Conservation (phyloP, 495 filamentous ascomycete genomes). For the Lasiosphaeriaceae sp. region DNA sequence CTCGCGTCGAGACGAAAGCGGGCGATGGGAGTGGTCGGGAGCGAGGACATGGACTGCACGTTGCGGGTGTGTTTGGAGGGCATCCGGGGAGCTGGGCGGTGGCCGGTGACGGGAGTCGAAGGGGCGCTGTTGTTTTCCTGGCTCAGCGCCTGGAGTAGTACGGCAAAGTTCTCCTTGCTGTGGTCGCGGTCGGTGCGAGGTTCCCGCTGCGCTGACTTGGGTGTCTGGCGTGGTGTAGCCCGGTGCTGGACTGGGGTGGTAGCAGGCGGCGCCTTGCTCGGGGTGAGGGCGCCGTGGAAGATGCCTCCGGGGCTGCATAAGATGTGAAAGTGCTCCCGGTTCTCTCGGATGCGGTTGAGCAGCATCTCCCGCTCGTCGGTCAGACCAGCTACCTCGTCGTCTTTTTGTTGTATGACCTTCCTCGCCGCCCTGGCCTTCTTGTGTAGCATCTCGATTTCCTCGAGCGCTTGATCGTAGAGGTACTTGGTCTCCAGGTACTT, state of each 20-base stretch:
- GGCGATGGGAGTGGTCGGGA: constrained; percentile 68
- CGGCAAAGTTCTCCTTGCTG: constrained; percentile 59
- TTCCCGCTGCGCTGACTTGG: constrained; percentile 37
- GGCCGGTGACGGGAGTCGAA: constrained; percentile 52
- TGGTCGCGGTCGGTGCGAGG: constrained; percentile 36
- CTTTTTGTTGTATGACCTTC: constrained; percentile 62
- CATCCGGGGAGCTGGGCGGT: constrained; percentile 40
- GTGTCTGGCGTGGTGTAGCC: constrained; percentile 45
- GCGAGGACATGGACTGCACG: constrained; percentile 72
- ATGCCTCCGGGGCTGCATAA: constrained; percentile 56
- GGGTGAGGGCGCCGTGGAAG: constrained; percentile 51
- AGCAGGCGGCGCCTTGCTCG: constrained; percentile 44
- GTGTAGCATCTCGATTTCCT: constrained; percentile 59
- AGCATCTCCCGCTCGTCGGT: constrained; percentile 70
- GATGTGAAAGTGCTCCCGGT: constrained; percentile 74
- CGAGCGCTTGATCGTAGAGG: constrained; percentile 56
- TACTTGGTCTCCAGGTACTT: constrained; percentile 46
- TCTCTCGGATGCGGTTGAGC: constrained; percentile 79
- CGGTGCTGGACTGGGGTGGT: constrained; percentile 46
- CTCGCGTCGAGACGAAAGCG: constrained; percentile 39
- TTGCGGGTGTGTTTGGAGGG: constrained; percentile 60
- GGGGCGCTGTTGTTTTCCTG: constrained; percentile 67
- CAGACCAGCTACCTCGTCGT: constrained; percentile 62
- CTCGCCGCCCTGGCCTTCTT: constrained; percentile 68
- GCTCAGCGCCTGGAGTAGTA: constrained; percentile 71